Evolutionary conservation across 768 basidiomycete genomes (phyloP).

Genomic region (Bullera alba): DNA sequence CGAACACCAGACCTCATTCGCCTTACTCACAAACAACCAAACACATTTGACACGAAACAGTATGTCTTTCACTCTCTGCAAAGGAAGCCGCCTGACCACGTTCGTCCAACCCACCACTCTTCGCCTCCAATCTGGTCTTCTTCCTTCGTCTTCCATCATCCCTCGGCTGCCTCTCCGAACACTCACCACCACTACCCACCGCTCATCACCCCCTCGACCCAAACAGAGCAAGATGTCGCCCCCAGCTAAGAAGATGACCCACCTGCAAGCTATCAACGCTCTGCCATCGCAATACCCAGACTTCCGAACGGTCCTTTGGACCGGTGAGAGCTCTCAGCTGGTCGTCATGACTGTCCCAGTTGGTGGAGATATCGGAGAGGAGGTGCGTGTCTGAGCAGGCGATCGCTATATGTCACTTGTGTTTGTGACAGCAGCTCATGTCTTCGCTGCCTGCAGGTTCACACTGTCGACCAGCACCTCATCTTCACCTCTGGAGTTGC

Average conservation of each 20-base stretch:
- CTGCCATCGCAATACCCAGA: conserved; percentile 41
- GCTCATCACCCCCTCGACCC: neutral
- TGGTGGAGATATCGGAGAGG: conserved; percentile 48
- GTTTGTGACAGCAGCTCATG: neutral
- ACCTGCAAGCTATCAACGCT: conserved; percentile 43
- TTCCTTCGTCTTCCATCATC: neutral
- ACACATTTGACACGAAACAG: too few relatives aligned
- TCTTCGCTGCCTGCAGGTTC: conserved; percentile 28
- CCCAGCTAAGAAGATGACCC: conserved; percentile 42
- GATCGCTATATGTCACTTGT: too few relatives aligned
- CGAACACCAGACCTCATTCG: too few relatives aligned
- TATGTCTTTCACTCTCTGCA: too few relatives aligned
- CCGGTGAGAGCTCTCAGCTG: conserved; percentile 44
- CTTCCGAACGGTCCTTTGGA: conserved; percentile 47
- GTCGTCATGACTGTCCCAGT: conserved; percentile 49
- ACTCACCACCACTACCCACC: neutral
- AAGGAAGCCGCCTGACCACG: too few relatives aligned
- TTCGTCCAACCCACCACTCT: too few relatives aligned
- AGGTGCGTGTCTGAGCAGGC: too few relatives aligned
- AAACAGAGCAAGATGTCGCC: conserved; percentile 22
- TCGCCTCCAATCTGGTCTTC: too few relatives aligned
- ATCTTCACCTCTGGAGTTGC: conserved; percentile 46
- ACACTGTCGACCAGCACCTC: conserved; percentile 47
- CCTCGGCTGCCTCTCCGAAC: neutral
- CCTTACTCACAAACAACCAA: too few relatives aligned